Base-by-base conservation (phyloP, 2,329 filamentous ascomycete genomes). In the Xylaria multiplex region DNA sequence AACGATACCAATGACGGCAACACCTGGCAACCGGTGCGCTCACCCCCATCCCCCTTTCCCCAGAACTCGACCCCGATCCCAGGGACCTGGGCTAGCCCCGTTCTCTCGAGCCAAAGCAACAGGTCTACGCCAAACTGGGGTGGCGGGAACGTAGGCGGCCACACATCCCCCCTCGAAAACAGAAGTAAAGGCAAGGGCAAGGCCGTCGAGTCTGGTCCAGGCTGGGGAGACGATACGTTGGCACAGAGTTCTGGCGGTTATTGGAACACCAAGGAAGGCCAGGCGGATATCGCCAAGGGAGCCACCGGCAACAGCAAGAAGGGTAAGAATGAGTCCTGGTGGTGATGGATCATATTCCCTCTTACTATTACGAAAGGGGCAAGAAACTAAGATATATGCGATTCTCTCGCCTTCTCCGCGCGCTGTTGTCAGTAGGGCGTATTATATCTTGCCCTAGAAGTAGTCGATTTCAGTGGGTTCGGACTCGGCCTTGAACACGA, bases 231-330 rank as follows among this genome's bases (percentile, higher is more conserved):
- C 48, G 2, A 42, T 1, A 59, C 48, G 4, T 58, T 68, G 22
- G 74, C 74, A 2, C 72, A 75, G 67, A 71, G 64, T 19, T 71
- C 74, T 1, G 69, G 70, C 16, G 74, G 74, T 11, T 72, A 59
- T 22, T 76, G 72, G 66, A 68, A 74, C n/a, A 61, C 58, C 7
- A n/a, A 53, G 13, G 66, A 63, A 32, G 68, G 68, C 13, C 22
- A 57, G 46, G 50, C 35, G 8, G 66, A 66, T 13, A 24, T 65
- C n/a, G 50, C 60, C 3, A 22, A 53, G 43, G 60, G 65, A 3
- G 6, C 27, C 27, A 27, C 27, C 27, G 5, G 50, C 16, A 55
- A 19, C 5, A 16, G 9, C 8, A 42, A 16, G 40, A 49, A 48
- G 5, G 27, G 22, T 14, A 49, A n/a, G 1, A 54, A 62, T 42